phyloP scores from a whole-genome alignment of 306 rosid species.

The Carpinus viminea region DNA sequence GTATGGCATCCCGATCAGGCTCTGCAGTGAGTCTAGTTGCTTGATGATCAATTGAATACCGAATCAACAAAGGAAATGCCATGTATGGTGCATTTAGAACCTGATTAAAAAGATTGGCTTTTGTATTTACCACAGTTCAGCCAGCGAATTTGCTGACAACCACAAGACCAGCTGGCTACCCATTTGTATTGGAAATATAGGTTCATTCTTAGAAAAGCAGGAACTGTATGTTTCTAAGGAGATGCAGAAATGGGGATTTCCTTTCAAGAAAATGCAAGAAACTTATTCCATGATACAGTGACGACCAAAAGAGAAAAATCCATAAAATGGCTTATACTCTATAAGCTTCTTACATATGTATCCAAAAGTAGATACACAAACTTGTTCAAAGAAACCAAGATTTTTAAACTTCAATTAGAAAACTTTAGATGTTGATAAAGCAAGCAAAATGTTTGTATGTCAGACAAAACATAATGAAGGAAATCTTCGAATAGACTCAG shows the following conservation, averaged over 20 bases:
- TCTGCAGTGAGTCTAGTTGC: constrained; percentile 4
- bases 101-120: background rate
- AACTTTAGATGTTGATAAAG: background rate
- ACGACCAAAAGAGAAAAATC: background rate
- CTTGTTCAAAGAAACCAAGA: background rate
- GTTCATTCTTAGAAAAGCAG: background rate
- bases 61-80: background rate
- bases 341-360: background rate
- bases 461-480: background rate
- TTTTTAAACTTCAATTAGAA: background rate
- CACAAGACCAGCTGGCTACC: background rate
- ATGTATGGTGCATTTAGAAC: background rate
- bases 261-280: background rate
- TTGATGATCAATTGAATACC: background rate
- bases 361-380: background rate
- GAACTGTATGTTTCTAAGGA: background rate
- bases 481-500: background rate
- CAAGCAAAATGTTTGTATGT: background rate
- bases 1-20: background rate
- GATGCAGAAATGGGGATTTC: background rate
- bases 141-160: background rate
- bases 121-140: background rate
- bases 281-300: background rate
- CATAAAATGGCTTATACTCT: background rate
- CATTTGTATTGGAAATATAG: background rate